Evolutionary conservation across 257 asterid species (phyloP), one percentile per base, ranked within the genome.

Genomic region (Verbena officinalis): DNA sequence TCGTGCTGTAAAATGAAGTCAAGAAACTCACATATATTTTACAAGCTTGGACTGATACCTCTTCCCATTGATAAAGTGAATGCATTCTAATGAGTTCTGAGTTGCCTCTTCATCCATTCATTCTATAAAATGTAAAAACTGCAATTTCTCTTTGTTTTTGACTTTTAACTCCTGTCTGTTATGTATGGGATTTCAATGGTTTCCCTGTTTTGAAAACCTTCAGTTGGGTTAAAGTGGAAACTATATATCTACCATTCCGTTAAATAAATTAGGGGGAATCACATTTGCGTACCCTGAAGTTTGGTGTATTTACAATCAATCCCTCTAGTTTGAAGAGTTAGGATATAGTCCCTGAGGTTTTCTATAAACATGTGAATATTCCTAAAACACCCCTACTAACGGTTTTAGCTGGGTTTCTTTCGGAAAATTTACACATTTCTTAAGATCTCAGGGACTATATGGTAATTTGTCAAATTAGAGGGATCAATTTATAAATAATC

Each of bases 121-220:
- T 40, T 51, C 40, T 65, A 27, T 34, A 30, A 9, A 17, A 27
- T 45, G 16, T 44, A 55, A 21, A 45, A 23, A 53, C 9, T 31
- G 62, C 19, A 11, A 0, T 14, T 43, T 31, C 49, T 51, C 64
- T 44, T 62, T 56, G 34, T 10, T 46, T 48, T 58, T 52, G 68
- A 58, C 31, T 33, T 56, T 65, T 13, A 17, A n/a, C n/a, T 10
- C 36, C 40, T 54, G 10, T 49, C 19, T 7, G 34, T 46, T 55
- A 55, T 45, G 33, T 16, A 38, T 39, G 61, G 49, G 48, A 23
- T 54, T 55, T 48, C 20, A 17, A 71, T 23, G 55, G 14, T 46
- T 45, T 52, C 46, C 1, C 19, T 17, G 36, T 21, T 53, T 33
- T 14, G 9, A 19, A 16, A 43, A 62, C 52, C 33, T 42, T 42